These are phyloP conservation scores for Globisporangium megalacanthum DNA, from an alignment of 352 stramenopile genomes.

Conservation along the genomic window DNA sequence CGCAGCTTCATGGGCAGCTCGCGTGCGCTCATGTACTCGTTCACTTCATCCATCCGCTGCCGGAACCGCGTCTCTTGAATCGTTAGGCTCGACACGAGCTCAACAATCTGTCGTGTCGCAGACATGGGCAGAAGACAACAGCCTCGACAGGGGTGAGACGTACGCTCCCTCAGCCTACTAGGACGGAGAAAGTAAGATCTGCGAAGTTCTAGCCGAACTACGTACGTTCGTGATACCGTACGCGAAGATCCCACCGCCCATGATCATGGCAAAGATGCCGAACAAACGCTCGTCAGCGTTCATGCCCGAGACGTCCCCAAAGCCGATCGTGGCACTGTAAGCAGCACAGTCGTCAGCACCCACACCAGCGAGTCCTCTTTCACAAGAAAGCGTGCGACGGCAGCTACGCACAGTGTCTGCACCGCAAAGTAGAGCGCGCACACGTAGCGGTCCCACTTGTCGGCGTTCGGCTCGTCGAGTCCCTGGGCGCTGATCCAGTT, in stretches of 20 bases:
- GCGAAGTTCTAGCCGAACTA: slow-evolving; percentile 1
- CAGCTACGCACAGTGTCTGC: slow-evolving; percentile 19
- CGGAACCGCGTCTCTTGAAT: slow-evolving; percentile 46
- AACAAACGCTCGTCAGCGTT: slow-evolving; percentile 64
- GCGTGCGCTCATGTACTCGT: slow-evolving; percentile 76
- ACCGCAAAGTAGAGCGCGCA: slow-evolving; percentile 26
- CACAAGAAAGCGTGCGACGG: not conserved
- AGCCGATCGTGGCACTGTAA: slow-evolving; percentile 65
- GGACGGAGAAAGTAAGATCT: slow-evolving; percentile 7
- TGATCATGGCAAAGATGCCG: slow-evolving; percentile 65
- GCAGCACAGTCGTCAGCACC: not conserved
- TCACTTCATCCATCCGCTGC: slow-evolving; percentile 72
- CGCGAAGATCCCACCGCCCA: slow-evolving; percentile 75
- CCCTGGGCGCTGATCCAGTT: not conserved
- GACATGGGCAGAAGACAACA: not conserved
- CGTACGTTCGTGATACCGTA: slow-evolving; percentile 78
- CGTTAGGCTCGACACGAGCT: slow-evolving; percentile 59
- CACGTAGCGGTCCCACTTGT: slow-evolving; percentile 25
- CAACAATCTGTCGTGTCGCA: slow-evolving; percentile 9
- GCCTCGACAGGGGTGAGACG: not conserved
- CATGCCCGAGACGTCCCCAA: slow-evolving; percentile 49
- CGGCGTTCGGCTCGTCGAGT: slow-evolving; percentile 2
- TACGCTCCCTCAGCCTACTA: not conserved
- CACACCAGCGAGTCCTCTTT: not conserved
- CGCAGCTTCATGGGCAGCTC: slow-evolving; percentile 67